Base-by-base conservation (phyloP, 75 land plant species). In the Isoetes taiwanensis region DNA sequence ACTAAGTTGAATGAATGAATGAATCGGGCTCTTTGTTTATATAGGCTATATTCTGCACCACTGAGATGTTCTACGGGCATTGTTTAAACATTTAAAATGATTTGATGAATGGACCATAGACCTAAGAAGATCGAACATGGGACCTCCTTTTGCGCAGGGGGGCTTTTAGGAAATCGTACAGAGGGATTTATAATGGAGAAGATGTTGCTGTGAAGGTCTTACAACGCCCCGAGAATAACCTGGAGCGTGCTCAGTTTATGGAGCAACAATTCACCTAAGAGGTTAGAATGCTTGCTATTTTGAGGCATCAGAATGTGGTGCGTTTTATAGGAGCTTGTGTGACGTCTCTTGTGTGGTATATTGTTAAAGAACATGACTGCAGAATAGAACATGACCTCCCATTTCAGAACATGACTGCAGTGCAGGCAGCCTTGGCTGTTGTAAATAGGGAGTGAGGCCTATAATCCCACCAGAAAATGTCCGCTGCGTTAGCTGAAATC, bases 401-500 rank as follows among this genome's bases (percentile, higher is more conserved):
- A 0, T 88, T 84, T 57, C 82, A 83, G 43, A 72, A 78, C 58
- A 88, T 88, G 95, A 81, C 90, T 12, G 80, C 90, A 1, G 82
- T 88, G 27, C 95, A 88, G 64, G 95, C 95, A 32, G 95, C 95
- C 0, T 88, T 81, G 57, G 90, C 90, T 20, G 95, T 88, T 17
- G 95, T 88, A 11, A 88, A 88, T 63, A 73, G 67, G 85, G 85
- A 4, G 79, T 72, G 17, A 52, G 95, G 25, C 95, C 95, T 16
- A 58, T 48, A 6, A 78, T 88, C 12, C 95, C 95, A 28, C 67
- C 43, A 10, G 81, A 85, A 31, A 84, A 85, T 42, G 77, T 83
- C 2, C 73, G 50, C 82, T 23, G 68, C 65, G 0, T 69, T 88
- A 2, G 61, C 73, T 17, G 80, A 76, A 25, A 84, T 88, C 26